These are phyloP conservation scores for Dioszegia crocea DNA, from an alignment of 768 basidiomycete species.

Conservation along the genomic window DNA sequence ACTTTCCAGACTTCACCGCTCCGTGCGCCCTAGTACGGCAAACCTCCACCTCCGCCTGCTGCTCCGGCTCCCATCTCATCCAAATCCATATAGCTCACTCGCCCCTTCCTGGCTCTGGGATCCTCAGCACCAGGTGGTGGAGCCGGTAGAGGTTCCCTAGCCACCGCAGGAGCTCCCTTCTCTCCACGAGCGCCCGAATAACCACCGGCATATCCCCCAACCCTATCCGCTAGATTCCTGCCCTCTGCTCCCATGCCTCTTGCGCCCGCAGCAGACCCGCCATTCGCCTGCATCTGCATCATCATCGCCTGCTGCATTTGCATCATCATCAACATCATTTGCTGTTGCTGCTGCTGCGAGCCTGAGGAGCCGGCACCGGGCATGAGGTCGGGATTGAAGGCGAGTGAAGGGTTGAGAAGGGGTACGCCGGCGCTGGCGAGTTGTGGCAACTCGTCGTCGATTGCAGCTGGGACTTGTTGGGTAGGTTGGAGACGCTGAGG, in stretches of 20 bases:
- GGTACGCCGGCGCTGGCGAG: neutral
- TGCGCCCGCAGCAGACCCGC: conserved; percentile 8
- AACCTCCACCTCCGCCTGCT: conserved; percentile 40
- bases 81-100: conserved; percentile 93
- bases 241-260: conserved; percentile 53
- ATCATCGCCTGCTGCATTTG: conserved; percentile 49
- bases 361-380: neutral
- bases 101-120: conserved; percentile 77
- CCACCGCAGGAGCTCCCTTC: conserved; percentile 55
- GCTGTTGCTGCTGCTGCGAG: conserved; percentile 26
- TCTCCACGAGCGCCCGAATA: conserved; percentile 69
- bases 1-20: too few relatives aligned
- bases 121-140: conserved; percentile 88
- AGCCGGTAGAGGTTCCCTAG: conserved; percentile 62
- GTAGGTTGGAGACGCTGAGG: conserved; percentile 68
- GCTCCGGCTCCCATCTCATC: conserved; percentile 78
- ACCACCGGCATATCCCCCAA: conserved; percentile 65
- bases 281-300: conserved; percentile 24
- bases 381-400: conserved; percentile 14
- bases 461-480: conserved; percentile 38
- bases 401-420: neutral
- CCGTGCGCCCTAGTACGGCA: conserved; percentile 46
- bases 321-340: conserved; percentile 42
- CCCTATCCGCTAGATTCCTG: conserved; percentile 70
- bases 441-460: conserved; percentile 48